phyloP scores from a whole-genome alignment of 306 rosid genomes.

The Cyamopsis tetragonoloba region DNA sequence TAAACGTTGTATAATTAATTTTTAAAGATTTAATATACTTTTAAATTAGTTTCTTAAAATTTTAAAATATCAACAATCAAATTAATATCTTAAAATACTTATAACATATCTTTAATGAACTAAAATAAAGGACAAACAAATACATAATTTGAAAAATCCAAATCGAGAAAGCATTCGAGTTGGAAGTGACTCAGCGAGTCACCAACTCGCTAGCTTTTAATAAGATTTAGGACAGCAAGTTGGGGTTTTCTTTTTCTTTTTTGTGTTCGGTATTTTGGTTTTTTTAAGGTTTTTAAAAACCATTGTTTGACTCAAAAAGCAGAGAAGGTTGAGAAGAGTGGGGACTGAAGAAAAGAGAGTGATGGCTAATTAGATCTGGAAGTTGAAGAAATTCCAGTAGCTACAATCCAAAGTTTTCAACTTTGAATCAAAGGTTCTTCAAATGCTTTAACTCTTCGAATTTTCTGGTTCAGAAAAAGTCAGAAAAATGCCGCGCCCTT shows the following conservation, averaged over 20 bases:
- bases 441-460: slow-evolving; percentile 28
- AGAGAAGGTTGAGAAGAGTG: slow-evolving; percentile 32
- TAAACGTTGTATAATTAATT: too few relatives aligned
- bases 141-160: slow-evolving; percentile 8
- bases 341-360: slow-evolving; percentile 16
- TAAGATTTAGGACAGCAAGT: slow-evolving; percentile 45
- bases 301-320: slow-evolving; percentile 54
- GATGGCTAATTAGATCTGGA: slow-evolving; percentile 49
- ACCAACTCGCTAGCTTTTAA: slow-evolving; percentile 33
- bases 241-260: slow-evolving; percentile 25
- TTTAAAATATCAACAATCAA: too few relatives aligned
- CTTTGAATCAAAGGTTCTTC: slow-evolving; percentile 29
- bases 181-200: slow-evolving; percentile 46
- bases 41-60: too few relatives aligned
- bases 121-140: too few relatives aligned
- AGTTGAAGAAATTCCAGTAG: slow-evolving; percentile 1
- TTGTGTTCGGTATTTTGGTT: neutral
- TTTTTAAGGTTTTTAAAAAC: slow-evolving; percentile 30
- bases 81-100: too few relatives aligned
- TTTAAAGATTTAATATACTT: too few relatives aligned
- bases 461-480: slow-evolving; percentile 14
- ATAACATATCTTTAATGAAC: too few relatives aligned
- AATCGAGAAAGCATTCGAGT: neutral
- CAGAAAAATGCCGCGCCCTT: slow-evolving; percentile 66
- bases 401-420: slow-evolving; percentile 26